Conservation (phyloP, 1,139 yeast genomes). For the Candida sp. region DNA sequence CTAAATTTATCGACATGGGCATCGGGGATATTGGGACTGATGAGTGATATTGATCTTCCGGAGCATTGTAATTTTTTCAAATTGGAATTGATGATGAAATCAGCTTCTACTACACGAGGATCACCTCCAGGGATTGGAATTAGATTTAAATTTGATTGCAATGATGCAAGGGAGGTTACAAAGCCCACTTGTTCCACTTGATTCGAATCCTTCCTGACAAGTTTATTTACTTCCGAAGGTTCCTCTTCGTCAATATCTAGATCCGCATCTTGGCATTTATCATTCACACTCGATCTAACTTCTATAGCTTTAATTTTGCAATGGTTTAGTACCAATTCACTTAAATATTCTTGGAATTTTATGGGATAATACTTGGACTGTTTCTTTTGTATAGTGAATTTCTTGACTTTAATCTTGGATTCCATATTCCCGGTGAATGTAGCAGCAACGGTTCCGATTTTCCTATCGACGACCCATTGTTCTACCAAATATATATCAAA, state of each 20-base stretch:
- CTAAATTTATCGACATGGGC: conserved; percentile 83
- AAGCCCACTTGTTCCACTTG: conserved; percentile 43
- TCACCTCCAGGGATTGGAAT: conserved; percentile 70
- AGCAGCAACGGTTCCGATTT: conserved; percentile 64
- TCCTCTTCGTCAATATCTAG: background rate
- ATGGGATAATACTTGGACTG: conserved; percentile 58
- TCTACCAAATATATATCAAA: conserved; percentile 89
- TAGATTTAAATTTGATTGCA: conserved; percentile 73
- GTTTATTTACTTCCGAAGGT: conserved; percentile 1
- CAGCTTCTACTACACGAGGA: conserved; percentile 46
- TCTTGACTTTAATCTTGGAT: conserved; percentile 59
- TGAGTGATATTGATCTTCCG: conserved; percentile 74
- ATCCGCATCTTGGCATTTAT: background rate
- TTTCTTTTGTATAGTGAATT: conserved; percentile 55
- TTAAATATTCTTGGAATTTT: conserved; percentile 56
- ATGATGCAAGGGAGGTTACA: conserved; percentile 75
- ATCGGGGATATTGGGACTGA: conserved; percentile 62
- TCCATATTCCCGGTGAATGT: conserved; percentile 80
- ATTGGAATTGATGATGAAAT: conserved; percentile 71
- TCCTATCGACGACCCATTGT: conserved; percentile 85
- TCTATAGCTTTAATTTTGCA: conserved; percentile 45
- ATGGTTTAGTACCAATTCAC: conserved; percentile 58
- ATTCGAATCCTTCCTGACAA: conserved; percentile 4
- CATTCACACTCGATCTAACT: background rate
- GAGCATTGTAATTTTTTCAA: conserved; percentile 77